Conservation (phyloP, 1,139 yeast species). For the Saccharomyces uvarum region DNA sequence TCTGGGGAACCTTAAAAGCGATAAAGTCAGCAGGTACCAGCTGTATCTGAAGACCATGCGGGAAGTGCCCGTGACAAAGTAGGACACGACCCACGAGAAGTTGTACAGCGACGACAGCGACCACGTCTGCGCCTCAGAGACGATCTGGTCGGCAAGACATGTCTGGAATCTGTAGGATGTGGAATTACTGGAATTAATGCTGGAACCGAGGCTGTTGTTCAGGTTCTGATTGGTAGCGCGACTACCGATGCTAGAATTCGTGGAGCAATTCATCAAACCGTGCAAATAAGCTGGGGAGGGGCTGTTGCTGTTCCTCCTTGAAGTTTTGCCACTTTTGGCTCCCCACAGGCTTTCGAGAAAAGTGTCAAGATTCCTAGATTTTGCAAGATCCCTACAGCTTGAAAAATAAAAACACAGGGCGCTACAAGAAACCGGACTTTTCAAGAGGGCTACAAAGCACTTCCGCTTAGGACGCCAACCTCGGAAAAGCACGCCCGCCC, state of each 20-base stretch:
- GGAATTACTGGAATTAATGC: neutral
- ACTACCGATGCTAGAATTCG: neutral
- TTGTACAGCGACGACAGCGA: conserved; percentile 2
- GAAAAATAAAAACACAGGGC: neutral
- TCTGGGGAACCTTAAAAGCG: conserved; percentile 10
- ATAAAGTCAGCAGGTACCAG: conserved; percentile 8
- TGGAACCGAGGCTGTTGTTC: neutral
- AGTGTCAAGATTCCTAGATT: neutral
- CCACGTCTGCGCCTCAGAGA: conserved; percentile 2
- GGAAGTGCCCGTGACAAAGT: conserved; percentile 4
- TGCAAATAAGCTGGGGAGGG: neutral
- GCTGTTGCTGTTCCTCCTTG: neutral
- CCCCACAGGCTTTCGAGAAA: neutral
- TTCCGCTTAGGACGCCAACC: neutral
- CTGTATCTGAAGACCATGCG: conserved; percentile 2
- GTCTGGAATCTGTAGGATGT: neutral
- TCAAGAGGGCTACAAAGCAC: neutral
- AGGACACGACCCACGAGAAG: conserved; percentile 4
- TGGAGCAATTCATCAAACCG: neutral
- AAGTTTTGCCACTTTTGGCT: neutral
- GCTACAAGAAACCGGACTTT: neutral
- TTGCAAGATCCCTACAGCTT: neutral
- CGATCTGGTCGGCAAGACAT: neutral
- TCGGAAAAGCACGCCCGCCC: neutral
- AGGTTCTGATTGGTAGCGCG: neutral